Evolutionary conservation across 805 yeast genomes (phyloP), one percentile per base, ranked within the genome.

Genomic region (Zygotorulaspora sp.): DNA sequence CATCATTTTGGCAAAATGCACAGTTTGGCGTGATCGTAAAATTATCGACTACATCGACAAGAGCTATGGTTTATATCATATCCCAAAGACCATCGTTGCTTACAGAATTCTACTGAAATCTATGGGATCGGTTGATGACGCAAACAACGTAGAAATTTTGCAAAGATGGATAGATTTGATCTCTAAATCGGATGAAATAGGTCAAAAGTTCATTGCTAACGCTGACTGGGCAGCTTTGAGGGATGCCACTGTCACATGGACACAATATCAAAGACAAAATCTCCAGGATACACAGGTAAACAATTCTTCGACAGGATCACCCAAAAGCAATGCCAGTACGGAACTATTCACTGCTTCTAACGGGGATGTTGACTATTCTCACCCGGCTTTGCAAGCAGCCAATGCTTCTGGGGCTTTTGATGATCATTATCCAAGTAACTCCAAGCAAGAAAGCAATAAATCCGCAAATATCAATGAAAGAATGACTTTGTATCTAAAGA

Each of bases 181-280:
- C 27, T 32, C 45, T 26, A 71, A 75, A 46, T 78, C 80, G 42
- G 74, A 71, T 22, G 62, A 61, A 31, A 70, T 68, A 35, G 77
- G 78, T 8, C 75, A 74, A 61, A 63, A 61, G 26, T 81, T 78
- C 55, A 78, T 83, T 49, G 88, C 90, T 5, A 78, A 77, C 57
- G 90, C 92, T 8, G 90, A 83, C 62, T 83, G 90, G 90, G 81
- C 85, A 26, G 83, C 90, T 2, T 61, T 84, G 41, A 76, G 89
- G 65, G 88, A 80, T 58, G 85, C 90, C 14, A 83, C 92, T 5
- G 60, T 62, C 7, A 59, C 65, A 4, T 62, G 63, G 63, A 53
- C 64, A 15, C 64, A 60, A 40, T 42, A 42, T 35, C 40, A 41
- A 35, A 40, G 29, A 24, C 26, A 28, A 10, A 23, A 16, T 13